Percentiles rank a stretch among this genome's conserved stretches.
Conservation (phyloP, 2,329 filamentous ascomycete genomes). For the Penicillium sp. region DNA sequence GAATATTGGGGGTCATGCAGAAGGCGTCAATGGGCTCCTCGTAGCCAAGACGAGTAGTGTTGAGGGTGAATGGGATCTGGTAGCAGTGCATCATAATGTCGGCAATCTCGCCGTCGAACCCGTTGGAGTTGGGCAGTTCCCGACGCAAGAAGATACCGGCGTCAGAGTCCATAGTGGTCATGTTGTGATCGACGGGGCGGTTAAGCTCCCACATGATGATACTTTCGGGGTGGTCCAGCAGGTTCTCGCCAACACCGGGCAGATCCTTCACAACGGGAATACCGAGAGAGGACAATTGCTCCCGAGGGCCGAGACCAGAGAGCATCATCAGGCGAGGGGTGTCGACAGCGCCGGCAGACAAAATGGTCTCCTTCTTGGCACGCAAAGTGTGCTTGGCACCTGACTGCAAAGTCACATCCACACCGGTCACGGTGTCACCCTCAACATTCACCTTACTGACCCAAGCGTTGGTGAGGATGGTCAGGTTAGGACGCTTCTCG, state of each 20-base stretch:
- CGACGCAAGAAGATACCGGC: constrained; percentile 84
- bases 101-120: constrained; percentile 68
- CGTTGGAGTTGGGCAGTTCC: constrained; percentile 65
- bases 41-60: constrained; percentile 77
- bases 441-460: constrained; percentile 75
- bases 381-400: constrained; percentile 54
- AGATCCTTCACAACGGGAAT: constrained; percentile 58
- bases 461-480: constrained; percentile 81
- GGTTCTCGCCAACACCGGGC: constrained; percentile 61
- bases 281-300: constrained; percentile 50
- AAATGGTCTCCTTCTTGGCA: constrained; percentile 70
- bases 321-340: constrained; percentile 66
- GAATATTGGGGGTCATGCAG: constrained; percentile 92
- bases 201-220: constrained; percentile 77
- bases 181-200: constrained; percentile 69
- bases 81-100: constrained; percentile 98
- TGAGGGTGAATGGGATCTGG: constrained; percentile 87
- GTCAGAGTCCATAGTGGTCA: constrained; percentile 89
- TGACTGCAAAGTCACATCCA: constrained; percentile 64
- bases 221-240: constrained; percentile 62
- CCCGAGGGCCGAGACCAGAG: constrained; percentile 51
- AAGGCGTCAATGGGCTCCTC: constrained; percentile 70
- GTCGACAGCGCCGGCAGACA: constrained; percentile 76
- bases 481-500: constrained; percentile 78
- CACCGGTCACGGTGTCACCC: constrained; percentile 66